A percentile compares a stretch with the other conserved stretches of the same genome.
phyloP scores from a whole-genome alignment of 805 yeast species.

The Jamesozyma piceae region DNA sequence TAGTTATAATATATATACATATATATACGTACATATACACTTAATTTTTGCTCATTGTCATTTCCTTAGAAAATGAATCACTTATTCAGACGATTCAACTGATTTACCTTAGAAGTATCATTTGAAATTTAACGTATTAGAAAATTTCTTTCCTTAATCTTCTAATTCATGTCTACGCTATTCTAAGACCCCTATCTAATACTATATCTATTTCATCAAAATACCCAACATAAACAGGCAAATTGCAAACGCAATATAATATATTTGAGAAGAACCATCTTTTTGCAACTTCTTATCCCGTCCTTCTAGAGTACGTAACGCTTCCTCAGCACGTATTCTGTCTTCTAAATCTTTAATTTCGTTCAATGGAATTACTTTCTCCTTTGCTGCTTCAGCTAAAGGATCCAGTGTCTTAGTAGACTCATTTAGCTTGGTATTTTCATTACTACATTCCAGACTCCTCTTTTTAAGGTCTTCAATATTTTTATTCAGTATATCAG shows the following conservation, averaged over 20 bases:
- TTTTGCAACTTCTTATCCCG: constrained; percentile 6
- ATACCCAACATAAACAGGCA: constrained; percentile 26
- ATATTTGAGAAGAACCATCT: constrained; percentile 7
- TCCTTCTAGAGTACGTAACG: constrained; percentile 12
- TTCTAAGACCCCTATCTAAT: neutral
- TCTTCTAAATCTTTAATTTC: constrained; percentile 58
- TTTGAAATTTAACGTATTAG: neutral
- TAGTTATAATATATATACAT: too few species aligned
- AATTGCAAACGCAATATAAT: constrained; percentile 30
- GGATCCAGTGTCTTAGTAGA: constrained; percentile 12
- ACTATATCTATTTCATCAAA: constrained; percentile 22
- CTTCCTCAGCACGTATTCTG: constrained; percentile 43
- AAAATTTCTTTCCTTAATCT: neutral
- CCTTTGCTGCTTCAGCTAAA: constrained; percentile 25
- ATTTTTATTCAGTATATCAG: constrained; percentile 44
- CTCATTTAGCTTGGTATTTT: constrained; percentile 3
- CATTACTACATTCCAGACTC: constrained; percentile 7
- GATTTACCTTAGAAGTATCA: too few species aligned
- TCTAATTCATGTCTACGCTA: neutral
- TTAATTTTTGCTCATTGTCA: too few species aligned
- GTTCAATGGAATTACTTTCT: constrained; percentile 29
- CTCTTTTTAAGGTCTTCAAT: constrained; percentile 19
- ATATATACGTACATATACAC: too few species aligned
- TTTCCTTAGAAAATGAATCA: too few species aligned
- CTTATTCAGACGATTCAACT: too few species aligned